A percentile compares a stretch with the other conserved stretches of the same genome.
Conservation (phyloP, 805 yeast genomes). For the Candida krabiensis region DNA sequence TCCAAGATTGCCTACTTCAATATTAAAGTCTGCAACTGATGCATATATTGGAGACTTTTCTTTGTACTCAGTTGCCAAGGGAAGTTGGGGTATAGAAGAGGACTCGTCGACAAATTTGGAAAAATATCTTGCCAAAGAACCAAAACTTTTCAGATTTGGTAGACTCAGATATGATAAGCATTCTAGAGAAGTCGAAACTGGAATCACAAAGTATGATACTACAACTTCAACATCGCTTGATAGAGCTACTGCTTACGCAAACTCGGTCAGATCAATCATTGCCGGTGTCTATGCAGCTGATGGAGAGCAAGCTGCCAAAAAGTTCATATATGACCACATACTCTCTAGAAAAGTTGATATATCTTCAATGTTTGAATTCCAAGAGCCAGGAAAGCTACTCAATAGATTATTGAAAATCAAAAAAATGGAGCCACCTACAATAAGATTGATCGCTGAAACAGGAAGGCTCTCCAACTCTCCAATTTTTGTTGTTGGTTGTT, state of each 20-base stretch:
- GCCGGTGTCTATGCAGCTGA: conserved; percentile 80
- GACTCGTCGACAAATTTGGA: conserved; percentile 65
- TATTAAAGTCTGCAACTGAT: conserved; percentile 73
- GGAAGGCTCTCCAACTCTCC: conserved; percentile 87
- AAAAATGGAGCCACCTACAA: conserved; percentile 69
- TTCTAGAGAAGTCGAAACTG: conserved; percentile 51
- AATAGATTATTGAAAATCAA: conserved; percentile 75
- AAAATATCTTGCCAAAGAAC: conserved; percentile 67
- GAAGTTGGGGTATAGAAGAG: conserved; percentile 83
- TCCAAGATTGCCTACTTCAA: conserved; percentile 86
- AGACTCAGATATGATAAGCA: conserved; percentile 51
- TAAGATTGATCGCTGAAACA: conserved; percentile 86
- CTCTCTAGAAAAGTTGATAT: conserved; percentile 82
- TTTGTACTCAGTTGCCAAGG: conserved; percentile 62
- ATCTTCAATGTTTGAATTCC: conserved; percentile 72
- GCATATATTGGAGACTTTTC: conserved; percentile 70
- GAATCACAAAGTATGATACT: conserved; percentile 42
- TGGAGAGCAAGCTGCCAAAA: conserved; percentile 62
- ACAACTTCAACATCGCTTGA: conserved; percentile 26
- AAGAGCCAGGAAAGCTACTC: conserved; percentile 83
- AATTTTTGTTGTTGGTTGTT: conserved; percentile 87
- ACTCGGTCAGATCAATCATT: conserved; percentile 76
- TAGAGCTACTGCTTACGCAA: conserved; percentile 49
- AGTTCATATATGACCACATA: conserved; percentile 72
- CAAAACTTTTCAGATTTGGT: conserved; percentile 67